A percentile compares a stretch with the other conserved stretches of the same genome.
These are phyloP conservation scores for Cymbidium sinense DNA, from an alignment of 106 monocot species.

Conservation along the genomic window DNA sequence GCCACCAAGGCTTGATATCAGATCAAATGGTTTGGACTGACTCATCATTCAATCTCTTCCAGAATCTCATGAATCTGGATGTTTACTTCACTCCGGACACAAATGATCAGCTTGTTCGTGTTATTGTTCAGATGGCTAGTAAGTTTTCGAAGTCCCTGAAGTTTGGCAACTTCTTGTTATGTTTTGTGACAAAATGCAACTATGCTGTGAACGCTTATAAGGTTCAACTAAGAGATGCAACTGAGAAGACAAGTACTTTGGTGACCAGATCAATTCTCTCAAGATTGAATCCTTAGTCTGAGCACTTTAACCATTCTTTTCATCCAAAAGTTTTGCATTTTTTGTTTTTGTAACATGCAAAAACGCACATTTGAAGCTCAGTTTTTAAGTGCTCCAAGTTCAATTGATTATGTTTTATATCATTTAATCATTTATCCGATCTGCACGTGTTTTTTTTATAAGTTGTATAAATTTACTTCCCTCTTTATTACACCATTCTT, in stretches of 20 bases:
- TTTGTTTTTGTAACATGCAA: neutral
- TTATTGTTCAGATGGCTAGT: constrained; percentile 25
- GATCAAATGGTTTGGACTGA: constrained; percentile 65
- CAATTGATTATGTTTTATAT: too few species aligned
- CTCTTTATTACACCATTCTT: neutral
- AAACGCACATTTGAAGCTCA: neutral
- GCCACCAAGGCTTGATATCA: constrained; percentile 41
- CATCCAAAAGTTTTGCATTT: neutral
- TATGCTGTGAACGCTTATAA: constrained; percentile 24
- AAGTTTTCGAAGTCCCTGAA: constrained; percentile 58
- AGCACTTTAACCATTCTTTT: neutral
- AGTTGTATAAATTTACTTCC: neutral
- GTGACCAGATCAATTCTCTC: constrained; percentile 69
- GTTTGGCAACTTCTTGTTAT: constrained; percentile 79
- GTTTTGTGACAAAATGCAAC: constrained; percentile 50
- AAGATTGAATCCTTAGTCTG: constrained; percentile 28
- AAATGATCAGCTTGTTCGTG: constrained; percentile 32
- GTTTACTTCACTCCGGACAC: constrained; percentile 62
- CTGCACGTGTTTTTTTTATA: neutral
- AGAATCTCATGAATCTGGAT: constrained; percentile 50
- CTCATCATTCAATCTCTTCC: constrained; percentile 55
- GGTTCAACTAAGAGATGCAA: constrained; percentile 35
- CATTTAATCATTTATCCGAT: too few species aligned
- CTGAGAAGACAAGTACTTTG: constrained; percentile 70
- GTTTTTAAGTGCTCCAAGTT: too few species aligned